Evolutionary conservation across 1,139 yeast genomes (phyloP), one percentile per base, ranked within the genome.

Genomic region (Blastobotrys buckinghamii): DNA sequence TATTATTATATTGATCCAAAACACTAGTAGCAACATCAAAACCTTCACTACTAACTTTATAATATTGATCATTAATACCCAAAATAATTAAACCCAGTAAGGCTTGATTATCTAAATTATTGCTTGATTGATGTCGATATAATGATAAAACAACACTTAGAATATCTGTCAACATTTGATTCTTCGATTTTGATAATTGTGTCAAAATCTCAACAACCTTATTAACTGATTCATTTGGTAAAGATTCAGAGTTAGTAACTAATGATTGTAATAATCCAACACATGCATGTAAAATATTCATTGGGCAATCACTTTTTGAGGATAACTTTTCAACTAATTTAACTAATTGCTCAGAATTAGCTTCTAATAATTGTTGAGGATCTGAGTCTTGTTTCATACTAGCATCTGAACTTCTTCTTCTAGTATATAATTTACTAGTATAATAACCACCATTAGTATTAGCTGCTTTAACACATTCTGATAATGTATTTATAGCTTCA

Each of bases 1-100:
- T 20, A 8, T 13, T 20, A 10, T 7, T 10, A 27, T 30, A 38
- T 22, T 32, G 39, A 2, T 41, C 49, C 16, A 46, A 37, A 9
- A 46, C 37, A 6, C 65, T 64, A 39, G 66, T 64, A 10, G 76
- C 62, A 1, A 77, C 70, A 42, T 63, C 70, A 37, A 81, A 65
- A 10, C 79, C 76, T 52, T 80, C 83, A 15, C 72, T 62, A 10
- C 79, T 70, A 30, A 78, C 70, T 56, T 77, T 79, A 59, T 76
- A 77, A 53, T 78, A 73, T 9, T 75, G 66, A 24, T 66, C 70
- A 1, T 68, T 63, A 37, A 79, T 62, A 12, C 81, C 81, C 9
- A 59, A 53, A 13, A 70, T 59, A n/a, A 81, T 68, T 47, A 69
- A 68, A 2, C 64, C 60, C 8, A 73, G 55, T 15, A 74, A 57